Base-by-base conservation (phyloP, 345 rosid genomes). In the Raphanus raphanistrum region DNA sequence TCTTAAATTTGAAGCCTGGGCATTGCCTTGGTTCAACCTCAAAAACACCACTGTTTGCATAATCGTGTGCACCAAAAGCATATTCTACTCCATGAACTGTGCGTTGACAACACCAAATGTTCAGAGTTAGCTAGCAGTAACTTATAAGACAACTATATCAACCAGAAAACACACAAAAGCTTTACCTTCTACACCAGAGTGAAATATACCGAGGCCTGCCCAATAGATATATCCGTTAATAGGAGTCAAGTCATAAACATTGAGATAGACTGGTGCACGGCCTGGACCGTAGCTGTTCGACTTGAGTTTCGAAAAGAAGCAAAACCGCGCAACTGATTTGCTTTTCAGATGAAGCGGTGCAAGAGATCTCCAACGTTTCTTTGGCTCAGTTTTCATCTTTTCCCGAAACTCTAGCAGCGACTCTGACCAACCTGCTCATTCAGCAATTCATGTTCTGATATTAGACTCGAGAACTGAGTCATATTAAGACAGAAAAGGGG, bases 41-140 rank as follows among this genome's bases (percentile, higher is more conserved):
- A 70, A 92, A 95, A 16, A 95, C 94, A 54, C 99, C 99, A 67
- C 92, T 95, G 5, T 89, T 88, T 15, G 99, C 76, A 71, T 86
- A 86, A 77, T 90, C 97, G 70, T 95, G 99, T 35, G 99, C 99
- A 80, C 99, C 99, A 74, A 95, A 95, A 26, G 98, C 98, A 81
- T 94, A 94, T 70, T 95, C 99, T 38, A 90, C 94, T 4, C 97
- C 96, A 78, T 95, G 90, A 67, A 95, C 99, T 95, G 85, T 54
- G 32, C 74, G 80, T 69, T 2, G 36, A 33, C 9, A 54, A 70
- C 15, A 1, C 8, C 15, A 3, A 63, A 63, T 8, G 2, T 29
- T 27, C 38, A 36, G 61, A 74, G 69, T 80, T 64, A 43, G 71
- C 62, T 33, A 57, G 15, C 38, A 27, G 63, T 43, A 52, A 65